phyloP scores from a whole-genome alignment of 2,329 filamentous ascomycete genomes.

The Curvularia spicifera region DNA sequence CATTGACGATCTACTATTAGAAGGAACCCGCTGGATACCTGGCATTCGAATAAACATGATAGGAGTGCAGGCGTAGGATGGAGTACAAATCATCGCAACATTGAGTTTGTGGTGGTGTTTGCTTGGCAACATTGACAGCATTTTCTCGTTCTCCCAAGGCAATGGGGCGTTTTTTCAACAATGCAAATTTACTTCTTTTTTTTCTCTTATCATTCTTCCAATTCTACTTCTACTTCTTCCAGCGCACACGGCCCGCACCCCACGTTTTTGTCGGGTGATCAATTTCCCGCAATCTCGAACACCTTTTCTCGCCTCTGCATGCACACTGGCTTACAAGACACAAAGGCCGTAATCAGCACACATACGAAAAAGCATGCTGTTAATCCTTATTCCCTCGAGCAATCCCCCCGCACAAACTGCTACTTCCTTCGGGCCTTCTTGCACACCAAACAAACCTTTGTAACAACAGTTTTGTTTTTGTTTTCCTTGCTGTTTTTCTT shows the following conservation, averaged over 20 bases:
- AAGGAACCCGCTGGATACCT: constrained; percentile 40
- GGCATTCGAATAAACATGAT: constrained; percentile 23
- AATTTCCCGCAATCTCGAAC: constrained; percentile 11
- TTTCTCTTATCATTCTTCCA: not conserved
- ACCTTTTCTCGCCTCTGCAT: constrained; percentile 1
- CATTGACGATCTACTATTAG: constrained; percentile 29
- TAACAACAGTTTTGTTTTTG: constrained; percentile 22
- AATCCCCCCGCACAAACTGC: constrained; percentile 4
- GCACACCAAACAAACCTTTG: constrained; percentile 10
- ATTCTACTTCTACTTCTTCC: not conserved
- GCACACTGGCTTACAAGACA: not conserved
- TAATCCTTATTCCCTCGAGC: not conserved
- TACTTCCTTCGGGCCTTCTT: constrained; percentile 9
- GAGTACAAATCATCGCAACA: constrained; percentile 13
- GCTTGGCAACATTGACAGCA: constrained; percentile 17
- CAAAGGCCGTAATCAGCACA: constrained; percentile 7
- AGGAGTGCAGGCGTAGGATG: constrained; percentile 31
- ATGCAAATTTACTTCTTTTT: constrained; percentile 11
- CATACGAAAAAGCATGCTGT: not conserved
- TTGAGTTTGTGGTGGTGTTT: constrained; percentile 28
- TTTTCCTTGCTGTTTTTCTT: not conserved
- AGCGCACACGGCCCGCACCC: constrained; percentile 18
- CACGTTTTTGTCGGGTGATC: constrained; percentile 15
- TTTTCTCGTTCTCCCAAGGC: constrained; percentile 4
- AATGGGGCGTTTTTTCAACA: constrained; percentile 13